Evolutionary conservation across 2,329 filamentous ascomycete genomes (phyloP).

Genomic region (Cercospora brassicicola): DNA sequence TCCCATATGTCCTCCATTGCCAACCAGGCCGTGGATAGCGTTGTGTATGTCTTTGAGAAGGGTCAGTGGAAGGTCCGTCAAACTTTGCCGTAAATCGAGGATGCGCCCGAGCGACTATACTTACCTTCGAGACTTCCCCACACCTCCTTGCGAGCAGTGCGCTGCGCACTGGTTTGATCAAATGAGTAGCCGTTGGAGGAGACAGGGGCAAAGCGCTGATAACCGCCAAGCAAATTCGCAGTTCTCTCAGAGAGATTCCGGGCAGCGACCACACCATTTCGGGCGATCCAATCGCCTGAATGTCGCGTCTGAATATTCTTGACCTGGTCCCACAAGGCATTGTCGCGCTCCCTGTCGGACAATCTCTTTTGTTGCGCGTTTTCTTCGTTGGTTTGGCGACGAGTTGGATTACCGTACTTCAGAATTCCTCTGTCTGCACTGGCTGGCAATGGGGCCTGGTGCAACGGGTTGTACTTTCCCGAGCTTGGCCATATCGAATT

Average conservation of each 20-base stretch:
- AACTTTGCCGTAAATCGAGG: no score
- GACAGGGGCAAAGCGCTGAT: background rate
- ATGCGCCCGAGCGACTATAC: no score
- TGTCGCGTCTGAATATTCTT: background rate
- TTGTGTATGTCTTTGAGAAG: background rate
- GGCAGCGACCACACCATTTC: background rate
- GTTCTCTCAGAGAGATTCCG: background rate
- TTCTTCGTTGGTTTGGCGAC: background rate
- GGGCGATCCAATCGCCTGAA: background rate
- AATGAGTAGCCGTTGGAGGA: background rate
- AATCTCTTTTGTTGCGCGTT: no score
- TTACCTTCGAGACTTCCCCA: background rate
- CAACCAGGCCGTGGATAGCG: background rate
- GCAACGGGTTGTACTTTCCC: conserved; percentile 2
- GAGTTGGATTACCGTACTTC: background rate
- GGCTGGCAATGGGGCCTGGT: background rate
- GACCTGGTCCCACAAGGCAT: background rate
- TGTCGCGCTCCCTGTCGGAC: background rate
- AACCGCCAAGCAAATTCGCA: background rate
- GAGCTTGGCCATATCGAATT: background rate
- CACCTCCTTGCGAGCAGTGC: background rate
- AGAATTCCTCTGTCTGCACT: background rate
- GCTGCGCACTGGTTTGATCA: background rate
- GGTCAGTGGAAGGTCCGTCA: background rate
- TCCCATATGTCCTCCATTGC: conserved; percentile 8